Base-by-base conservation (phyloP, 2,329 filamentous ascomycete species). In the Calonectria multiphialidica region DNA sequence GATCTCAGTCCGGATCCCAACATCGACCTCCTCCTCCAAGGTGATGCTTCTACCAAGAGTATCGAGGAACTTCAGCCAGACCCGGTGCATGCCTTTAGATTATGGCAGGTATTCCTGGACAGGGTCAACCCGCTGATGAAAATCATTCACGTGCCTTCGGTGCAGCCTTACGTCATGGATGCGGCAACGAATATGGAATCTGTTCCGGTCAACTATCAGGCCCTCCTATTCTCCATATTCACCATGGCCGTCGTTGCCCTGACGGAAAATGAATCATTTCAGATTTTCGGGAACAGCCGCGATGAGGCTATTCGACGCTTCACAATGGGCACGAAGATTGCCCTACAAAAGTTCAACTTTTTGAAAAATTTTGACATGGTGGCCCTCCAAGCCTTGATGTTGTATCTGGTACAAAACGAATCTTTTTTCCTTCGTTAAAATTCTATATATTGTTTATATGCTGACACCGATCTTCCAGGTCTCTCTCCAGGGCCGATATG, bases 81-180 rank as follows among this genome's bases (percentile, higher is more conserved):
- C 5, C 89, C 91, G 0, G 87, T 90, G 15, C 90, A 94, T 40
- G 89, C 94, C 30, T 92, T 94, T 77, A 88, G 88, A 63, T 87
- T 96, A 6, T 96, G 94, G 94, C 92, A 95, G 80, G 86, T 91
- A 10, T 95, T 93, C 75, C 84, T 95, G 7, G 91, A 94, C 61
- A 92, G 94, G 72, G 91, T 96, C 68, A 93, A 96, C 77, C 93
- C 94, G 0, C 81, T 95, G 55, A 90, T 91, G 75, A 96, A 95
- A 80, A 84, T 90, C 55, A 91, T 95, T 28, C 94, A 96, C 79
- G 89, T 93, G 1, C 93, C 94, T 0, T 91, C 91, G 0, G 82
- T 95, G 5, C 92, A 95, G 77, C 88, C 89, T 2, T 88, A 89
- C 55, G 85, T 95, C 9, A 87, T 93, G 44, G 89, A 93, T 70